Evolutionary conservation across 495 filamentous ascomycete species (phyloP), one percentile per base, ranked within the genome.

Genomic region (Rostrohypoxylon terebratum): DNA sequence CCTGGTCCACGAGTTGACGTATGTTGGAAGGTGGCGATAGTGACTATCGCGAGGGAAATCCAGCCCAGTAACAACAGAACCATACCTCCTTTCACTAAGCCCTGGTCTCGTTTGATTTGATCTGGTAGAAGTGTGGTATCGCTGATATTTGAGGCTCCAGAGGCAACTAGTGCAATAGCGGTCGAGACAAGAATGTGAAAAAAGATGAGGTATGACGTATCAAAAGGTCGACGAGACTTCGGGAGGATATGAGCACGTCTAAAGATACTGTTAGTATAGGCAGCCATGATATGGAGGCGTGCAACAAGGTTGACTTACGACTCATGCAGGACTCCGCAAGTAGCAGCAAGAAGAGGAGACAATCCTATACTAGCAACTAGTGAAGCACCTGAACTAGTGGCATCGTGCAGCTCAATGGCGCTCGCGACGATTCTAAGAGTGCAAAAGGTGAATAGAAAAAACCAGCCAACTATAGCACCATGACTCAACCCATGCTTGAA

Each of bases 321-420:
- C 71, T 84, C 82, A 50, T 82, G 80, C 0, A 84, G 71, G 33
- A 84, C 62, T 0, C 81, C 80, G 68, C 72, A 73, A 4, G 67
- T 51, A 0, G 77, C 78, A 18, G 84, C 75, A n/a, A 85, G 72
- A 6, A 85, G 71, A 14, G 83, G 83, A 0, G 81, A 83, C 4
- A 84, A 63, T 4, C 83, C 83, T 44, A 85, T 78, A 38, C 78
- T 81, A 1, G 76, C 74, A 13, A 85, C 75, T 10, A 84, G 72
- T 21, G 75, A 67, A 5, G 80, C 81, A 10, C 73, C 74, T 7
- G 73, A 45, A 21, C 65, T 77, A 6, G 69, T 72, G n/a, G 74
- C n/a, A 33, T 68, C 65, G 18, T 75, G 62, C 1, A 82, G 55
- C 20, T 76, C 72, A 13, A 84, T 54, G 9, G 67, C 83, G 21